phyloP scores from a whole-genome alignment of 2,329 filamentous ascomycete species.

The Ophiostoma tasmaniense region DNA sequence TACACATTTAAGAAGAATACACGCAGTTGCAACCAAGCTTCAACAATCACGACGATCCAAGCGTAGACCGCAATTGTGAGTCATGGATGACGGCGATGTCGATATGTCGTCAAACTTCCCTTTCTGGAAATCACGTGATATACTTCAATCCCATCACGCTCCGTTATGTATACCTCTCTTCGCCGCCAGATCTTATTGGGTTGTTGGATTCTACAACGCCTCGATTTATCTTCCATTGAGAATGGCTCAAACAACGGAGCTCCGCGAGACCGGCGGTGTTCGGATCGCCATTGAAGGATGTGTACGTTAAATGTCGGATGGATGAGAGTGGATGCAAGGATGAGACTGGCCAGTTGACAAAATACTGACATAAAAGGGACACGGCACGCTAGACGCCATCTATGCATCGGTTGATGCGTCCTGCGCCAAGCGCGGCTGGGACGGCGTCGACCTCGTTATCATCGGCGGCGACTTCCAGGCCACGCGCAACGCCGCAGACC shows the following conservation, averaged over 20 bases:
- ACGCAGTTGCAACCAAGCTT: background rate
- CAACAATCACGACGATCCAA: background rate
- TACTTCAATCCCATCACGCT: background rate
- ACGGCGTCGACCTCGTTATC: conserved; percentile 77
- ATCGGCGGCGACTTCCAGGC: conserved; percentile 96
- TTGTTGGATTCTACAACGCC: background rate
- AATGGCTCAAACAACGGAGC: conserved; percentile 20
- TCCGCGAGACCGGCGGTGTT: conserved; percentile 39
- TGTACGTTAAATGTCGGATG: conserved; percentile 37
- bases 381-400: conserved; percentile 85
- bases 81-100: background rate
- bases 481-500: conserved; percentile 77
- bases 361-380: conserved; percentile 50
- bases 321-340: background rate
- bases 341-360: background rate
- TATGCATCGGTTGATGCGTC: conserved; percentile 68
- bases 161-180: background rate
- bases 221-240: background rate
- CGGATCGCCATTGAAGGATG: conserved; percentile 83
- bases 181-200: background rate
- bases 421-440: conserved; percentile 65
- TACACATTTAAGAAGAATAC: background rate
- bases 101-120: conserved; percentile 1
- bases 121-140: background rate
- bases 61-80: background rate